A percentile compares a stretch with the other conserved stretches of the same genome.
phyloP scores from a whole-genome alignment of 2,329 filamentous ascomycete species.

The Dactylellina cionopaga region DNA sequence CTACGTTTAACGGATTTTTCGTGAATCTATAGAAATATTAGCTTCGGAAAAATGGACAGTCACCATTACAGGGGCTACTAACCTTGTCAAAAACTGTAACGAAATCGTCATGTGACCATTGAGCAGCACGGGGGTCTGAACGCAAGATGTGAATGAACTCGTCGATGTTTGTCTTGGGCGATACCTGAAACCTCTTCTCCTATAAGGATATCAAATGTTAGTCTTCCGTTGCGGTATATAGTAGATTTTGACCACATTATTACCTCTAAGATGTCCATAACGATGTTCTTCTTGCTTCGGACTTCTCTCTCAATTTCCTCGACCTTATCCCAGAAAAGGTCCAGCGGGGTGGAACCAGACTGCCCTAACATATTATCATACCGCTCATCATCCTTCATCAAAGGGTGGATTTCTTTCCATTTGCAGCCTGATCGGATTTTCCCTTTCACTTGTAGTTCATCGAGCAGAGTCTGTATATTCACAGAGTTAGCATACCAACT shows the following conservation, averaged over 20 bases:
- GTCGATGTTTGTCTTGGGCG: conserved; percentile 83
- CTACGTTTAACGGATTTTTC: conserved; percentile 84
- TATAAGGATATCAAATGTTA: conserved; percentile 60
- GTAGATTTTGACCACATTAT: conserved; percentile 59
- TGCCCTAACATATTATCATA: conserved; percentile 87
- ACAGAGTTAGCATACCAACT: conserved; percentile 6
- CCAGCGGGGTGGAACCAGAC: conserved; percentile 82
- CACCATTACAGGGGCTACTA: conserved; percentile 57
- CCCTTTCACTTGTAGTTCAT: conserved; percentile 76
- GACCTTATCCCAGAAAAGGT: conserved; percentile 94
- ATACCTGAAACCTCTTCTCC: conserved; percentile 93
- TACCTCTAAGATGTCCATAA: conserved; percentile 88
- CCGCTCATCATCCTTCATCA: conserved; percentile 81
- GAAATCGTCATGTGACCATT: conserved; percentile 82
- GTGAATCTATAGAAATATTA: conserved; percentile 67
- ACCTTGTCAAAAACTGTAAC: conserved; percentile 81
- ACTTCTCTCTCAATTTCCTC: conserved; percentile 93
- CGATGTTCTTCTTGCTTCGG: conserved; percentile 80
- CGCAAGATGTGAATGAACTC: conserved; percentile 86
- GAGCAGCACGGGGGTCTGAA: conserved; percentile 86
- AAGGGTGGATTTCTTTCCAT: conserved; percentile 82
- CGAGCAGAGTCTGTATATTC: conserved; percentile 69
- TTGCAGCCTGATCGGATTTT: conserved; percentile 90
- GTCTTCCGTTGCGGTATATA: conserved; percentile 1
- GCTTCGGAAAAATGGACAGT: conserved; percentile 53